Conservation (phyloP, 306 rosid species). For the Quillaja saponaria region DNA sequence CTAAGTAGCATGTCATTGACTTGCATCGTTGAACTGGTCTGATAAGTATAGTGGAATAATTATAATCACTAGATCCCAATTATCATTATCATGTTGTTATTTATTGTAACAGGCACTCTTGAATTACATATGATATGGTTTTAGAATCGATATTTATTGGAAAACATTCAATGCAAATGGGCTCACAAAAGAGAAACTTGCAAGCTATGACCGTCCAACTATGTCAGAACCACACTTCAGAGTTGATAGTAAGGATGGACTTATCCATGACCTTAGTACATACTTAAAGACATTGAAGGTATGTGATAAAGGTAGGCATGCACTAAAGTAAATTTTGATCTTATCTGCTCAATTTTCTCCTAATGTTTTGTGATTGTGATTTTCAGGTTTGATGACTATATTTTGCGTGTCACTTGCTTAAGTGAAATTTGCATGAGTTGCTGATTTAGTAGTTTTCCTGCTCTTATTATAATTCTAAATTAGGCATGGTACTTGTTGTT, state of each 20-base stretch:
- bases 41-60: slow-evolving; percentile 4
- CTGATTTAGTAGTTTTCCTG: too few species aligned
- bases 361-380: not conserved
- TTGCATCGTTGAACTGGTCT: slow-evolving; percentile 6
- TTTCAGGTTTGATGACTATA: slow-evolving; percentile 1
- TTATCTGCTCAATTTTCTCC: slow-evolving; percentile 4
- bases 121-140: slow-evolving; percentile 27
- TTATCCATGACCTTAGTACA: slow-evolving; percentile 33
- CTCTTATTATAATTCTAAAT: too few species aligned
- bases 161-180: slow-evolving; percentile 38
- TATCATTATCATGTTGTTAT: too few species aligned
- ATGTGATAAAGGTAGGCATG: not conserved
- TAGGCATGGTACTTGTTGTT: too few species aligned
- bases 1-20: not conserved
- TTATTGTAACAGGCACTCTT: slow-evolving; percentile 35
- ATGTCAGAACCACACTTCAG: slow-evolving; percentile 39
- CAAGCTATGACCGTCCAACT: slow-evolving; percentile 45
- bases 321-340: not conserved
- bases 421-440: not conserved
- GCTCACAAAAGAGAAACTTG: slow-evolving; percentile 39
- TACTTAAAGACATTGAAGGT: slow-evolving; percentile 42
- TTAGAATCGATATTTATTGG: slow-evolving; percentile 39
- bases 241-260: slow-evolving; percentile 33
- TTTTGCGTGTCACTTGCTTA: not conserved
- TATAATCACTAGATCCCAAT: slow-evolving; percentile 2